These are phyloP conservation scores for Guyanaporus albipodus DNA, from an alignment of 768 basidiomycete species.

Conservation along the genomic window DNA sequence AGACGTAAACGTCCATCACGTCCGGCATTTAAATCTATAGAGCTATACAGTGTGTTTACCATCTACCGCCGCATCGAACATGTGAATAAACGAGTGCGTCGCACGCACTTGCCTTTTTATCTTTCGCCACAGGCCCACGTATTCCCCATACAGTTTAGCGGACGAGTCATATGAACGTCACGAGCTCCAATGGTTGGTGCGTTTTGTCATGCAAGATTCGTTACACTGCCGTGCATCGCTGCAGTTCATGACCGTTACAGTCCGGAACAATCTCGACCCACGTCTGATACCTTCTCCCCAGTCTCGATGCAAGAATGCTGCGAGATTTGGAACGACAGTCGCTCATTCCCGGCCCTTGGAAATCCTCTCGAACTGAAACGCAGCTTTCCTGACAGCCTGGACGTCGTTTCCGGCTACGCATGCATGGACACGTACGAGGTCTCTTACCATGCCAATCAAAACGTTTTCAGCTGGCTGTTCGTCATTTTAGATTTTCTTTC, in stretches of 20 bases:
- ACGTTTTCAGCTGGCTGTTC: constrained; percentile 20
- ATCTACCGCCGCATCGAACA: background rate
- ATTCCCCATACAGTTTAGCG: background rate
- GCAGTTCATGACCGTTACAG: constrained; percentile 10
- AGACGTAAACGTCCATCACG: constrained; percentile 17
- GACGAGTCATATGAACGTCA: background rate
- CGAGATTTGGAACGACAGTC: background rate
- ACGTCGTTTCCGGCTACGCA: background rate
- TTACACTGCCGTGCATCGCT: constrained; percentile 6
- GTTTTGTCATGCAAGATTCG: background rate
- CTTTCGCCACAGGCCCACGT: background rate
- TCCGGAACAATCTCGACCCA: background rate
- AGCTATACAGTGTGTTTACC: background rate
- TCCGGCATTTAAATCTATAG: constrained; percentile 3
- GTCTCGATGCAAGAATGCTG: background rate
- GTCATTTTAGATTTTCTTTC: constrained; percentile 11
- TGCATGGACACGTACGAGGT: background rate
- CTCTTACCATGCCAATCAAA: constrained; percentile 20
- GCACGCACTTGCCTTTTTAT: background rate
- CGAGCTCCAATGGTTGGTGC: constrained; percentile 1
- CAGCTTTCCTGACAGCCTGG: background rate
- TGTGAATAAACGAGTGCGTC: constrained; percentile 2
- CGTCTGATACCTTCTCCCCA: background rate
- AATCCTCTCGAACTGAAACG: background rate
- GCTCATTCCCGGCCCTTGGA: background rate